These are phyloP conservation scores for Durio zibethinus DNA, from an alignment of 345 rosid genomes.

Conservation along the genomic window DNA sequence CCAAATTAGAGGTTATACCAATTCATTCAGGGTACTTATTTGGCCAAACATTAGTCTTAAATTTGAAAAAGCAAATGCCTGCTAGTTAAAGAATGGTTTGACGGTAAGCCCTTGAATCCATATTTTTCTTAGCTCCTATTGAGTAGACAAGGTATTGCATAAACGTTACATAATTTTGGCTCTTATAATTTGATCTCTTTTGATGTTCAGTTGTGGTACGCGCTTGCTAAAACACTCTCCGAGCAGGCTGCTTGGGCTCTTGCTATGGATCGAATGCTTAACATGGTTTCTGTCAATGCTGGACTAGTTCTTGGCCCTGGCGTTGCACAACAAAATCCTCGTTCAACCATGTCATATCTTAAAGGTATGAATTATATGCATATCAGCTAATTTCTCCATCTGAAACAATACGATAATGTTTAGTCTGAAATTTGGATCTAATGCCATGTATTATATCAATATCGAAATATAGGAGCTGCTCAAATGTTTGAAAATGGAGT, in stretches of 20 bases:
- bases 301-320: constrained; percentile 73
- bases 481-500: constrained; percentile 85
- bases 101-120: neutral
- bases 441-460: neutral
- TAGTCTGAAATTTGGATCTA: neutral
- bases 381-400: neutral
- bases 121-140: neutral
- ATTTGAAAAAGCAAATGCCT: too few species aligned
- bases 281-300: constrained; percentile 79
- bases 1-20: neutral
- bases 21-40: too few species aligned
- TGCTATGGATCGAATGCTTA: constrained; percentile 76
- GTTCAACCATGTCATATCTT: constrained; percentile 72
- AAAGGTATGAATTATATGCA: constrained; percentile 40
- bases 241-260: constrained; percentile 95
- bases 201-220: constrained; percentile 66
- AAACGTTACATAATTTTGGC: neutral
- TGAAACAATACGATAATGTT: neutral
- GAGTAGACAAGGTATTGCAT: neutral
- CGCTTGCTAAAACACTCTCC: constrained; percentile 67
- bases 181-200: neutral
- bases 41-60: too few species aligned
- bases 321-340: constrained; percentile 59
- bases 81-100: neutral
- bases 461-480: constrained; percentile 58